phyloP scores from a whole-genome alignment of 2,329 filamentous ascomycete species.

The Sarocladium oryzae region DNA sequence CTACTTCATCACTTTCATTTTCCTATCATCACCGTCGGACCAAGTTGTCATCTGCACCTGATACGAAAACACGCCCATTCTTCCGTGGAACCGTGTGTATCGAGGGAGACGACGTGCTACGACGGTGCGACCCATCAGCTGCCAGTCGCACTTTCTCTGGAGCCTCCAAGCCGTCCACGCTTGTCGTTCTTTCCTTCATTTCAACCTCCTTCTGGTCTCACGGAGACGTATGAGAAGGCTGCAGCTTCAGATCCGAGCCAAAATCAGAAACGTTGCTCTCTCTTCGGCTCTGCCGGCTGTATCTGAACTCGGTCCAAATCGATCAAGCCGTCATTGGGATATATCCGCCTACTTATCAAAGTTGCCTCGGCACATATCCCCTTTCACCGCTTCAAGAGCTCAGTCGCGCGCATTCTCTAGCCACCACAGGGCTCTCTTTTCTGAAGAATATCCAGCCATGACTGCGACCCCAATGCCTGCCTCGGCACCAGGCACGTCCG shows the following conservation, averaged over 20 bases:
- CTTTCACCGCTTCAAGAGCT: background rate
- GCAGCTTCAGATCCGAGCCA: background rate
- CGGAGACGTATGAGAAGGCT: background rate
- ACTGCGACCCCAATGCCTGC: constrained; percentile 27
- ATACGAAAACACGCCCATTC: background rate
- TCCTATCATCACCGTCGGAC: background rate
- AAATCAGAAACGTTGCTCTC: background rate
- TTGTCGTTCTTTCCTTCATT: background rate
- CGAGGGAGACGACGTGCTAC: background rate
- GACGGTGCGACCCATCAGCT: background rate
- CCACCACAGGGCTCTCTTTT: background rate
- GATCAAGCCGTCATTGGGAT: background rate
- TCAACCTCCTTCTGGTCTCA: background rate
- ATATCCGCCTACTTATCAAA: background rate
- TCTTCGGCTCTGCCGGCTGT: background rate
- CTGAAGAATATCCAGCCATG: constrained; percentile 19
- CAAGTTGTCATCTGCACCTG: background rate
- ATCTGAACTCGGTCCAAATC: background rate
- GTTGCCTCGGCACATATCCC: background rate
- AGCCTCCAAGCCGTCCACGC: background rate
- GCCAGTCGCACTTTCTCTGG: background rate
- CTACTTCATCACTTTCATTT: background rate
- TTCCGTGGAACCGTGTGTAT: background rate
- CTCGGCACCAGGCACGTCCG: constrained; percentile 24
- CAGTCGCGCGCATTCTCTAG: background rate